A percentile compares a stretch with the other conserved stretches of the same genome.
phyloP scores from a whole-genome alignment of 2,329 filamentous ascomycete species.

The Aspergillus brasiliensis region DNA sequence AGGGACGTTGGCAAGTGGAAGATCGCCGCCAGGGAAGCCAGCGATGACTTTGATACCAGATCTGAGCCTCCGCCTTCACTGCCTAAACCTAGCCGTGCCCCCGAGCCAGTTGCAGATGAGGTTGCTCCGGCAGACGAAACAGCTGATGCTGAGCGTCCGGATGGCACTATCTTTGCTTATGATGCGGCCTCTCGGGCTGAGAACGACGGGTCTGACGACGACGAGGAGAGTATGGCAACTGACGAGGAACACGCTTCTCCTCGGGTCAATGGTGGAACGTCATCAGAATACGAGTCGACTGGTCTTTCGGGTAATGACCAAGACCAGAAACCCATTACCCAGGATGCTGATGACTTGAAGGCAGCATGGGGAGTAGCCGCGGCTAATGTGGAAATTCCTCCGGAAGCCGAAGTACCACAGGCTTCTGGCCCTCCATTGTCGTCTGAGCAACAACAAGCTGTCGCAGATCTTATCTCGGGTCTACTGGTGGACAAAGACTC shows the following conservation, averaged over 20 bases:
- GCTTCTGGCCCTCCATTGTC: constrained; percentile 1
- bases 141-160: neutral
- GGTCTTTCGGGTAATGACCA: neutral
- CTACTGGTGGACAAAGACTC: constrained; percentile 76
- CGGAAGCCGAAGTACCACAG: neutral
- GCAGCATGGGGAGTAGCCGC: constrained; percentile 56
- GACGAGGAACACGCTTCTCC: neutral
- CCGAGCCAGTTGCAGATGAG: constrained; percentile 12
- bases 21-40: constrained; percentile 70
- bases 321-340: neutral
- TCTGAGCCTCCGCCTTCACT: constrained; percentile 40
- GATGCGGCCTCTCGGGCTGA: neutral
- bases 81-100: constrained; percentile 26
- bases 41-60: constrained; percentile 76
- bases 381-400: constrained; percentile 41
- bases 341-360: neutral
- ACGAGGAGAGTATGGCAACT: neutral
- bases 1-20: constrained; percentile 88
- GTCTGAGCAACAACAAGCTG: constrained; percentile 56
- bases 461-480: constrained; percentile 74
- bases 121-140: neutral
- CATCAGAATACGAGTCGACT: neutral
- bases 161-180: neutral
- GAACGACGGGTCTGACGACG: neutral
- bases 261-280: neutral